These are phyloP conservation scores for Sporisorium exsertum DNA, from an alignment of 1,284 basidiomycete genomes.

Conservation along the genomic window DNA sequence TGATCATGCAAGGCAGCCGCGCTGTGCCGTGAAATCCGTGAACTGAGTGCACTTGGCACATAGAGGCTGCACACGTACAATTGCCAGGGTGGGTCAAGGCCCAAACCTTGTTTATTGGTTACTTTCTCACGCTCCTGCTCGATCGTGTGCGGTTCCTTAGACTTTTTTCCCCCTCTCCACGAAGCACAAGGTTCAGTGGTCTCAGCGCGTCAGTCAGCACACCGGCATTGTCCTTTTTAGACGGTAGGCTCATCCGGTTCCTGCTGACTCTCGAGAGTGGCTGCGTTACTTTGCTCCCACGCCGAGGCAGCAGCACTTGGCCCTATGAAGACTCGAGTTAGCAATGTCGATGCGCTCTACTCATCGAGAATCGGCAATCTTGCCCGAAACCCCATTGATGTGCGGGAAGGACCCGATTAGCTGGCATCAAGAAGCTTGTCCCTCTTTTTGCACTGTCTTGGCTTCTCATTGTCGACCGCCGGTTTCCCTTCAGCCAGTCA, in stretches of 20 bases:
- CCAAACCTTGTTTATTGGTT: conserved; percentile 24
- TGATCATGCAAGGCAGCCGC: background rate
- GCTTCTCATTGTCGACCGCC: background rate
- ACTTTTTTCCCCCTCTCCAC: background rate
- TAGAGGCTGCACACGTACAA: background rate
- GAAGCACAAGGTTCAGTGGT: conserved; percentile 1
- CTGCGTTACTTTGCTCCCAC: conserved; percentile 12
- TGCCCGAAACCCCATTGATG: background rate
- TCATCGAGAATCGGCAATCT: background rate
- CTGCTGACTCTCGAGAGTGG: conserved; percentile 3
- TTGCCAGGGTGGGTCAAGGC: conserved; percentile 17
- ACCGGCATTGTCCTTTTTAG: background rate
- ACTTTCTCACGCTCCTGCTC: conserved; percentile 32
- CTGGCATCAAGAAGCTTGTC: background rate
- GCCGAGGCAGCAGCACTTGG: background rate
- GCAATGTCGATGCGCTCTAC: background rate
- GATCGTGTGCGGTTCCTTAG: background rate
- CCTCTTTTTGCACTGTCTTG: background rate
- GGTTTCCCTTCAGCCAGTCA: background rate
- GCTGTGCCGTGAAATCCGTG: background rate
- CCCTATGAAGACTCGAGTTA: background rate
- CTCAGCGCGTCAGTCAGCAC: background rate
- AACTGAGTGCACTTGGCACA: background rate
- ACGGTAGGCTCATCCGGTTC: conserved; percentile 8
- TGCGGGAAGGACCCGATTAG: background rate